A percentile compares a stretch with the other conserved stretches of the same genome.
phyloP scores from a whole-genome alignment of 2,329 filamentous ascomycete genomes.

The Hypoxylon sp. region DNA sequence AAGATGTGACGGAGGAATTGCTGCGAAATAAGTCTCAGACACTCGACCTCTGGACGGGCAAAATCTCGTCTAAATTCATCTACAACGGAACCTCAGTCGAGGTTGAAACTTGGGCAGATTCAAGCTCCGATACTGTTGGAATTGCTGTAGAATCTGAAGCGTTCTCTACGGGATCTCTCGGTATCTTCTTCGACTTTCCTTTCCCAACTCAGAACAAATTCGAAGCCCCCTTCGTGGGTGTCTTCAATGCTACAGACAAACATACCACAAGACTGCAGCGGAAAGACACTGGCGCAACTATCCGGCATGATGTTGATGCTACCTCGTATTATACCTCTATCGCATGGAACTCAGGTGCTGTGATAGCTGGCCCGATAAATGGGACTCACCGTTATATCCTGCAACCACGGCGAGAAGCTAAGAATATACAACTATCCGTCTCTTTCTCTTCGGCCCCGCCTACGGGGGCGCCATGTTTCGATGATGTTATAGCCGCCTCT shows the following conservation, averaged over 20 bases:
- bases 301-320: conserved; percentile 59
- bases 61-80: conserved; percentile 59
- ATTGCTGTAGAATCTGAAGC: conserved; percentile 59
- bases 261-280: conserved; percentile 57
- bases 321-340: conserved; percentile 58
- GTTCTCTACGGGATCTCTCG: conserved; percentile 54
- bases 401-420: conserved; percentile 41
- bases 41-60: conserved; percentile 63
- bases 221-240: conserved; percentile 66
- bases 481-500: conserved; percentile 51
- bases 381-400: conserved; percentile 61
- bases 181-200: conserved; percentile 66
- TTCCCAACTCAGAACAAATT: conserved; percentile 64
- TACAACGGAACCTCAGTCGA: conserved; percentile 55
- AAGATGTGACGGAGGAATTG: conserved; percentile 56
- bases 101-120: conserved; percentile 60
- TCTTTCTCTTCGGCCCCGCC: conserved; percentile 51
- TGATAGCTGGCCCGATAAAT: conserved; percentile 51
- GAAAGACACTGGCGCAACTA: conserved; percentile 52
- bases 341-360: conserved; percentile 54
- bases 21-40: conserved; percentile 57
- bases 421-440: conserved; percentile 50
- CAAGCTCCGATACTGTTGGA: conserved; percentile 60
- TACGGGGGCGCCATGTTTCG: conserved; percentile 44
- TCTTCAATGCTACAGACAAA: conserved; percentile 61